These are phyloP conservation scores for Eimeria maxima DNA, from an alignment of 169 alveolate species.

Conservation along the genomic window DNA sequence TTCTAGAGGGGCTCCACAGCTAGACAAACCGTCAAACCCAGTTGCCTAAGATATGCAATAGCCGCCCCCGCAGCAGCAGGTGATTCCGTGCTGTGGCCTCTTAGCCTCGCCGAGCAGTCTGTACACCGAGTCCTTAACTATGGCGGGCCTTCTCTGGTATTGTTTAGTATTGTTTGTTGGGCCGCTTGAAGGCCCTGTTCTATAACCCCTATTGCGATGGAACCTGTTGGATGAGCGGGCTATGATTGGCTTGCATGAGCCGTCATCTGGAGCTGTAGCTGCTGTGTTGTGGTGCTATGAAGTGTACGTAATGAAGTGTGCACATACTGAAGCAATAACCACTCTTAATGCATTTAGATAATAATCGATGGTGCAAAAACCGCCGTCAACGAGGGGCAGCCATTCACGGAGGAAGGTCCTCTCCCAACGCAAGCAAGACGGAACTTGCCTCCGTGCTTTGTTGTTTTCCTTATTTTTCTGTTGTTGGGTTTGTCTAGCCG, in stretches of 20 bases:
- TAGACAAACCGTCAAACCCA: background rate
- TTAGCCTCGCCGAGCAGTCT: too few relatives aligned
- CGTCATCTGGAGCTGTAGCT: background rate
- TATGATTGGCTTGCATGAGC: too few relatives aligned
- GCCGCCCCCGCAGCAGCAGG: background rate
- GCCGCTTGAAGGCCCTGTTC: too few relatives aligned
- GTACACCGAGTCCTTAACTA: too few relatives aligned
- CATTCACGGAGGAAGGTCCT: background rate
- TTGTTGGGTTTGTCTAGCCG: background rate
- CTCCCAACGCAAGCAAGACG: background rate
- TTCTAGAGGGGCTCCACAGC: conserved; percentile 37
- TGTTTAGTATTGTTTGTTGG: too few relatives aligned
- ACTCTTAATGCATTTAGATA: background rate
- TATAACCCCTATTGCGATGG: too few relatives aligned
- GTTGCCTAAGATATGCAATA: background rate
- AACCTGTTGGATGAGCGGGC: too few relatives aligned
- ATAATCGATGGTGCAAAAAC: background rate
- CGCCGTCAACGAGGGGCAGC: background rate
- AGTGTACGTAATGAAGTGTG: background rate
- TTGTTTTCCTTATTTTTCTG: background rate
- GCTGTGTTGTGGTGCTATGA: background rate
- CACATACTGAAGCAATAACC: background rate
- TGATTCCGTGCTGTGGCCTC: background rate
- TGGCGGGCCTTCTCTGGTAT: too few relatives aligned
- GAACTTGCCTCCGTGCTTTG: background rate